Percentiles rank a stretch among this genome's conserved stretches.
Conservation (phyloP, 2,329 filamentous ascomycete genomes). For the Camillea tinctor region DNA sequence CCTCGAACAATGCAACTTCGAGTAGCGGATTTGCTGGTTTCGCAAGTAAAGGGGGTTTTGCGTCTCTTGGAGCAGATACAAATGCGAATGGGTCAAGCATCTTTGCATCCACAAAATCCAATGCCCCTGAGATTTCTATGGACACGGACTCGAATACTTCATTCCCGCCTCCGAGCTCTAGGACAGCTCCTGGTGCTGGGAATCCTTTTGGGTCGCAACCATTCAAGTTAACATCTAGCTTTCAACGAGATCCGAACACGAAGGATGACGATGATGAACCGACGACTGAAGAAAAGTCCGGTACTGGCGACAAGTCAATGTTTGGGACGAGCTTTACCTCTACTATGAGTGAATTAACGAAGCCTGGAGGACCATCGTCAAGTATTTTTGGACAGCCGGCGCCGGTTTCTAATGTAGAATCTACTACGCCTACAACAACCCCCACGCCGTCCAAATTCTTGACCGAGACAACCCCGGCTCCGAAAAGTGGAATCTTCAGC, state of each 20-base stretch:
- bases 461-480: conserved; percentile 36
- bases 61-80: conserved; percentile 41
- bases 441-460: conserved; percentile 49
- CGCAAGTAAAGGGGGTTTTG: conserved; percentile 55
- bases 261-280: conserved; percentile 58
- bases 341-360: conserved; percentile 50
- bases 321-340: conserved; percentile 63
- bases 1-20: conserved; percentile 11
- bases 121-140: conserved; percentile 33
- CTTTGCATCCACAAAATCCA: conserved; percentile 39
- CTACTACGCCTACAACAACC: conserved; percentile 52
- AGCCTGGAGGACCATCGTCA: conserved; percentile 27
- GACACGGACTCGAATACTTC: conserved; percentile 34
- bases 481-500: conserved; percentile 36
- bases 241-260: conserved; percentile 61
- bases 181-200: conserved; percentile 31
- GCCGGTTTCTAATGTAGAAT: conserved; percentile 26
- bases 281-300: conserved; percentile 27
- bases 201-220: conserved; percentile 48
- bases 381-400: conserved; percentile 21
- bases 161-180: conserved; percentile 40
- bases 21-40: conserved; percentile 44
- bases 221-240: conserved; percentile 68
- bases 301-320: conserved; percentile 46
- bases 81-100: conserved; percentile 35